These are phyloP conservation scores for Jaapia argillacea DNA, from an alignment of 768 basidiomycete genomes.

Conservation along the genomic window DNA sequence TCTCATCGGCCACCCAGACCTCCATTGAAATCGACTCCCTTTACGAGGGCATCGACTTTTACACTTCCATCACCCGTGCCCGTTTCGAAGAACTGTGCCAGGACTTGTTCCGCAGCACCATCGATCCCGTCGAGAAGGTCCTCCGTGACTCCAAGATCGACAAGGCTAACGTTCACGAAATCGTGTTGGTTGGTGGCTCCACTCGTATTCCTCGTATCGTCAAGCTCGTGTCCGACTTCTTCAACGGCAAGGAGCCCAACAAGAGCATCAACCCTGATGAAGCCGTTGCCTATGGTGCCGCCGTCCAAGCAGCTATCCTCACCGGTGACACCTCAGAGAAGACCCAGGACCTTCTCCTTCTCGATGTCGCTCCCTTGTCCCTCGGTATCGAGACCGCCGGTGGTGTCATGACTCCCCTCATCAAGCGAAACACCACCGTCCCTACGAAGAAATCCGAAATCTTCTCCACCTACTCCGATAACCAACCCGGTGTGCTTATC, in stretches of 20 bases:
- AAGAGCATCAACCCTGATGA: constrained; percentile 99
- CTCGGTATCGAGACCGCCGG: constrained; percentile 97
- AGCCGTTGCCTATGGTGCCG: constrained; percentile 97
- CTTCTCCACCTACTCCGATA: constrained; percentile 98
- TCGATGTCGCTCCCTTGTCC: constrained; percentile 87
- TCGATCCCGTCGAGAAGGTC: constrained; percentile 97
- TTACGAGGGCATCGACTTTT: constrained; percentile 97
- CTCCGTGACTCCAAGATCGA: constrained; percentile 97
- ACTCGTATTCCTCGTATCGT: constrained; percentile 97
- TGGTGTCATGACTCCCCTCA: constrained; percentile 98
- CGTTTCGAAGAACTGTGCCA: constrained; percentile 96
- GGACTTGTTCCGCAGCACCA: constrained; percentile 87
- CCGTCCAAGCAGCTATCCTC: constrained; percentile 96
- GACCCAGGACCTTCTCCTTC: constrained; percentile 91
- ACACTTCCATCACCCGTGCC: constrained; percentile 95
- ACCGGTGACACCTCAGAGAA: constrained; percentile 97
- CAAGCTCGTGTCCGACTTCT: constrained; percentile 97
- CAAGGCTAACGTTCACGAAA: constrained; percentile 92
- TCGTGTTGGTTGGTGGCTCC: constrained; percentile 95
- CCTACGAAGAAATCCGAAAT: constrained; percentile 98
- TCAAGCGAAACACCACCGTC: constrained; percentile 97
- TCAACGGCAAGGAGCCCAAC: constrained; percentile 97
- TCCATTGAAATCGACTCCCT: constrained; percentile 98
- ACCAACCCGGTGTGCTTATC: constrained; percentile 97
- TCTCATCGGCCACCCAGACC: constrained; percentile 93